phyloP scores from a whole-genome alignment of 2,329 filamentous ascomycete species.

The Nigrospora sphaerica region DNA sequence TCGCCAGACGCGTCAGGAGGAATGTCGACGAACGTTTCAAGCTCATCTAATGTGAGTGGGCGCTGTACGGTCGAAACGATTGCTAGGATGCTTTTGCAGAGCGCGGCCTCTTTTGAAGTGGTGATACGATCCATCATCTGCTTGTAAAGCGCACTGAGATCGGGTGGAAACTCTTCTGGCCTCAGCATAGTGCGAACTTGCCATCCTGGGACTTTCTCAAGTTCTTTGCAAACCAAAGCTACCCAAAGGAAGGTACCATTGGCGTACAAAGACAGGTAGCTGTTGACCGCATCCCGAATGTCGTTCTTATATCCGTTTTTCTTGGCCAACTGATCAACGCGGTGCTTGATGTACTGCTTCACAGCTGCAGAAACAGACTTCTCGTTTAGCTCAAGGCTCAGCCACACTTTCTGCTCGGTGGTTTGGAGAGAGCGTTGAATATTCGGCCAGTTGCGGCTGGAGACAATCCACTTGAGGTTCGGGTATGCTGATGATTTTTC shows the following conservation, averaged over 20 bases:
- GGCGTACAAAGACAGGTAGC: conserved; percentile 15
- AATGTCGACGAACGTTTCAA: conserved; percentile 10
- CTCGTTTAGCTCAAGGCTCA: conserved; percentile 30
- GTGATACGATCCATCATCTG: conserved; percentile 28
- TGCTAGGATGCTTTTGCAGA: conserved; percentile 27
- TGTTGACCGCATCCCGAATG: neutral
- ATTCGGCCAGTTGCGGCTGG: conserved; percentile 31
- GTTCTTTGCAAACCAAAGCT: conserved; percentile 28
- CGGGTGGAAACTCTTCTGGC: conserved; percentile 18
- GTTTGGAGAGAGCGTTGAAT: conserved; percentile 26
- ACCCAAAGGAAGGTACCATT: conserved; percentile 36
- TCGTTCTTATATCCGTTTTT: neutral
- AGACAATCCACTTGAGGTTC: conserved; percentile 32
- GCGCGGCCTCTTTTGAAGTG: conserved; percentile 14
- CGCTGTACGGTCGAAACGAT: conserved; percentile 21
- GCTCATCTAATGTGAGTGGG: conserved; percentile 27
- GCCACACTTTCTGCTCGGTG: conserved; percentile 8
- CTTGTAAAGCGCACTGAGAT: conserved; percentile 27
- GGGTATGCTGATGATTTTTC: neutral
- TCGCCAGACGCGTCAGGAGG: conserved; percentile 4
- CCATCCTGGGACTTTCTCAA: conserved; percentile 11
- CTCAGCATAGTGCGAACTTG: conserved; percentile 3
- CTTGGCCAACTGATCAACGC: conserved; percentile 10
- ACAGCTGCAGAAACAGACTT: conserved; percentile 25
- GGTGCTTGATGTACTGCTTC: conserved; percentile 22